Evolutionary conservation across 768 basidiomycete genomes (phyloP).

Genomic region (Rhizopogon salebrosus): DNA sequence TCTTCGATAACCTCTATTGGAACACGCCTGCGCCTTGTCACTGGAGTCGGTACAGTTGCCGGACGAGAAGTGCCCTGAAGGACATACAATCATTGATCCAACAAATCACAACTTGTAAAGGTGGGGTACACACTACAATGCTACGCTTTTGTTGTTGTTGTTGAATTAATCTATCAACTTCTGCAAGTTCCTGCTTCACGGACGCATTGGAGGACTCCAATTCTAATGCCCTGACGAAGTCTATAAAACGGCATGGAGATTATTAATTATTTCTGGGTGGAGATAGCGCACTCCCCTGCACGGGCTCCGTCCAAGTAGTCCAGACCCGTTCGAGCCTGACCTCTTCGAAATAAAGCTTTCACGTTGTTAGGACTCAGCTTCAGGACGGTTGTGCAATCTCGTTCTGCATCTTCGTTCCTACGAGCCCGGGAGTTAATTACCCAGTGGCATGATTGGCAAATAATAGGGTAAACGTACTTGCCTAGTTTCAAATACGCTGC

Average conservation of each 20-base stretch:
- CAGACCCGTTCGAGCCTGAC: conserved; percentile 61
- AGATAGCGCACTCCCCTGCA: conserved; percentile 36
- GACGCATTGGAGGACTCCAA: conserved; percentile 63
- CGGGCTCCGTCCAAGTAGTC: conserved; percentile 53
- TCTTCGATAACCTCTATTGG: conserved; percentile 58
- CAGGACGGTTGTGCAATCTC: conserved; percentile 72
- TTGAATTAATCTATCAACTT: conserved; percentile 37
- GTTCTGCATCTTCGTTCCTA: conserved; percentile 75
- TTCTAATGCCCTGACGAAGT: conserved; percentile 51
- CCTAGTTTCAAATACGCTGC: conserved; percentile 91
- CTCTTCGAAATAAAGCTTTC: conserved; percentile 78
- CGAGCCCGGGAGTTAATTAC: conserved; percentile 5
- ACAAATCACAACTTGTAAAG: neutral
- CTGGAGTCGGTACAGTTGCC: neutral
- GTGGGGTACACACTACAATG: conserved; percentile 17
- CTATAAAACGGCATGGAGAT: conserved; percentile 31
- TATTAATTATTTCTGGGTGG: neutral
- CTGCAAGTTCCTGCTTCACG: conserved; percentile 58
- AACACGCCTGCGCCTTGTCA: conserved; percentile 48
- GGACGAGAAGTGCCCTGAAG: conserved; percentile 6
- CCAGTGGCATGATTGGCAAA: neutral
- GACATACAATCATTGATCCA: neutral
- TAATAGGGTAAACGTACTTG: conserved; percentile 62
- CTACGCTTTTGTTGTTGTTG: conserved; percentile 24
- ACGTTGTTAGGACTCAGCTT: conserved; percentile 52